Conservation (phyloP, 305 asterid genomes). For the Ruellia speciosa region DNA sequence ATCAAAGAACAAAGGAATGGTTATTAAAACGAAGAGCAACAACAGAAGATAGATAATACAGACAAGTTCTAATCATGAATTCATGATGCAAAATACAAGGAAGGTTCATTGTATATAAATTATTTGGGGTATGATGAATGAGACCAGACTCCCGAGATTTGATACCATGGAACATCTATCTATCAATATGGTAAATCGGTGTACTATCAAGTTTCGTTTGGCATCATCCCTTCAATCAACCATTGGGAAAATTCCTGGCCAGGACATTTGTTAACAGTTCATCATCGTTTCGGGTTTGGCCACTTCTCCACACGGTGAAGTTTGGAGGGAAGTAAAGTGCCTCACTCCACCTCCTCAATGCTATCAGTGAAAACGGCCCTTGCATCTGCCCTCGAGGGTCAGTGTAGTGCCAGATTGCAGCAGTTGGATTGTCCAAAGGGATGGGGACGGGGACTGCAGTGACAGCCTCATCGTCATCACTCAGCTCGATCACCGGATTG, state of each 20-base stretch:
- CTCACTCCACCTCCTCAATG: constrained; percentile 52
- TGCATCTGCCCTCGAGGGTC: constrained; percentile 54
- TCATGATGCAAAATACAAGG: too few relatives aligned
- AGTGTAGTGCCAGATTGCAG: constrained; percentile 42
- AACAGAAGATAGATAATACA: too few relatives aligned
- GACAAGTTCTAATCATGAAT: too few relatives aligned
- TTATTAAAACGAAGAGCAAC: too few relatives aligned
- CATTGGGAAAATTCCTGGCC: constrained; percentile 19
- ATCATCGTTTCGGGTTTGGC: constrained; percentile 30
- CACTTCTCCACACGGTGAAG: constrained; percentile 55
- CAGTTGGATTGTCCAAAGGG: constrained; percentile 15
- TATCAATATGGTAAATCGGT: too few relatives aligned
- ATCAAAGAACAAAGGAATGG: not conserved
- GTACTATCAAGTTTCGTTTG: not conserved
- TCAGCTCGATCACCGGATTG: not conserved
- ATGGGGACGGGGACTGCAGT: too few relatives aligned
- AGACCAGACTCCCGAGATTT: too few relatives aligned
- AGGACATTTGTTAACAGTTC: constrained; percentile 44
- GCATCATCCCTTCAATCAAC: not conserved
- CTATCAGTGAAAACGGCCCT: constrained; percentile 57
- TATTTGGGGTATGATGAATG: too few relatives aligned
- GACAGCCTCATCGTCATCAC: too few relatives aligned
- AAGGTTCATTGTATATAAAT: too few relatives aligned
- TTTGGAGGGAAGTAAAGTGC: constrained; percentile 39
- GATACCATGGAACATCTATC: too few relatives aligned